These are phyloP conservation scores for Periconia sp. DNA, from an alignment of 2,329 filamentous ascomycete species.

Conservation along the genomic window DNA sequence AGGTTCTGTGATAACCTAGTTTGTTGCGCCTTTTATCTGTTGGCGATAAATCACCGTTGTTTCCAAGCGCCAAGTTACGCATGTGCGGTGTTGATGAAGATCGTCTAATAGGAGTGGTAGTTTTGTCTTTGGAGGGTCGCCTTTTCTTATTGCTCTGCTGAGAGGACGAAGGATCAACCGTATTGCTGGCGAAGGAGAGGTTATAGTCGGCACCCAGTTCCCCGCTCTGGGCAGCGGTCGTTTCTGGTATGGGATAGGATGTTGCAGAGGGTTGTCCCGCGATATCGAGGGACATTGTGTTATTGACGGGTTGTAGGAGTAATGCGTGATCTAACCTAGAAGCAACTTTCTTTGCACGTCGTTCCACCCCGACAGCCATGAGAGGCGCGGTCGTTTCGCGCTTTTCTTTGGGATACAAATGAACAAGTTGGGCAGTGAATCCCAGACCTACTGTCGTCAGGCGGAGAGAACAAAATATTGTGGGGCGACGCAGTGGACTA, in stretches of 20 bases:
- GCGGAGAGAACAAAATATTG: conserved; percentile 13
- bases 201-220: conserved; percentile 23
- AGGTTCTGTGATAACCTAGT: conserved; percentile 91
- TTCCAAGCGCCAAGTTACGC: conserved; percentile 42
- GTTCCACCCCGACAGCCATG: conserved; percentile 43
- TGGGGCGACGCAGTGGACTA: conserved; percentile 22
- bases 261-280: conserved; percentile 29
- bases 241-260: conserved; percentile 26
- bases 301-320: conserved; percentile 32
- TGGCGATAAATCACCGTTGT: conserved; percentile 48
- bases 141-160: conserved; percentile 37
- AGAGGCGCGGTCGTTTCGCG: conserved; percentile 33
- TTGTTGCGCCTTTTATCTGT: conserved; percentile 79
- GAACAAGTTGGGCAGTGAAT: conserved; percentile 29
- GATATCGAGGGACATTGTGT: conserved; percentile 41
- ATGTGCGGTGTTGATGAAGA: conserved; percentile 53
- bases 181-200: conserved; percentile 20
- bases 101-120: conserved; percentile 44
- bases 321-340: conserved; percentile 35
- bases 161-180: conserved; percentile 19
- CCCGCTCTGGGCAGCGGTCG: conserved; percentile 22
- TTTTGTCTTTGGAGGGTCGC: conserved; percentile 44
- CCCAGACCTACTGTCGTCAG: not conserved
- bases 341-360: conserved; percentile 38
- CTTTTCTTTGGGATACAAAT: conserved; percentile 23